phyloP scores from a whole-genome alignment of 2,329 filamentous ascomycete species.

The Mycosphaerella arachidis region DNA sequence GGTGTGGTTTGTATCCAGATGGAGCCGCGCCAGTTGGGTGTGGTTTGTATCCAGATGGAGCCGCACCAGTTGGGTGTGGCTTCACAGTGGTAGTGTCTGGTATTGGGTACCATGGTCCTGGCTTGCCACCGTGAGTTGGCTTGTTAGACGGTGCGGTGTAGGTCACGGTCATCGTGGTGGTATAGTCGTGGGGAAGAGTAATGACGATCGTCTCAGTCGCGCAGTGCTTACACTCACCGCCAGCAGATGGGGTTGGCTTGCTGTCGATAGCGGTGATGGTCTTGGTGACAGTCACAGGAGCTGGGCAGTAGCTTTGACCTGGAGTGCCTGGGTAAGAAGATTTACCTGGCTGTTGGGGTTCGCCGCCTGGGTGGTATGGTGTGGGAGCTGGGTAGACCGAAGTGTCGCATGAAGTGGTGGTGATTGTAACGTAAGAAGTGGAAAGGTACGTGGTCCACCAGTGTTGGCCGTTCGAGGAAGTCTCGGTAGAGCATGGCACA shows the following conservation, averaged over 20 bases:
- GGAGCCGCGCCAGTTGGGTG: not conserved
- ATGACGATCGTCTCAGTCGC: not conserved
- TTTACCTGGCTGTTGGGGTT: not conserved
- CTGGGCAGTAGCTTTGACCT: constrained; percentile 2
- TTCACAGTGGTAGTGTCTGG: not conserved
- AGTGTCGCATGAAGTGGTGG: not conserved
- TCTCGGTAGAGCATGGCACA: constrained; percentile 4
- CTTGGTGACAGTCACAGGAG: not conserved
- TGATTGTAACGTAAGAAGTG: constrained; percentile 5
- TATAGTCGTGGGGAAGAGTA: not conserved
- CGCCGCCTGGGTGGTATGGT: not conserved
- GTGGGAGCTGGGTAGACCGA: constrained; percentile 1
- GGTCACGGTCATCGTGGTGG: not conserved
- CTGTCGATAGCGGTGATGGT: not conserved
- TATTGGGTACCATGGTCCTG: not conserved
- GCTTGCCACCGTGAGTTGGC: not conserved
- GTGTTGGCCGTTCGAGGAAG: constrained; percentile 2
- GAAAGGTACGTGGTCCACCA: constrained; percentile 8
- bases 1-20: not conserved
- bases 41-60: not conserved
- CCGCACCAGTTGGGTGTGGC: not conserved
- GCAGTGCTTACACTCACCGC: not conserved
- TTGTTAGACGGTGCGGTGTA: not conserved
- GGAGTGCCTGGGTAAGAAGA: not conserved
- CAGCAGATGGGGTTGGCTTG: not conserved